Evolutionary conservation across 331 rosid genomes (phyloP), one percentile per base, ranked within the genome.

Genomic region (Pyrus hybrid): DNA sequence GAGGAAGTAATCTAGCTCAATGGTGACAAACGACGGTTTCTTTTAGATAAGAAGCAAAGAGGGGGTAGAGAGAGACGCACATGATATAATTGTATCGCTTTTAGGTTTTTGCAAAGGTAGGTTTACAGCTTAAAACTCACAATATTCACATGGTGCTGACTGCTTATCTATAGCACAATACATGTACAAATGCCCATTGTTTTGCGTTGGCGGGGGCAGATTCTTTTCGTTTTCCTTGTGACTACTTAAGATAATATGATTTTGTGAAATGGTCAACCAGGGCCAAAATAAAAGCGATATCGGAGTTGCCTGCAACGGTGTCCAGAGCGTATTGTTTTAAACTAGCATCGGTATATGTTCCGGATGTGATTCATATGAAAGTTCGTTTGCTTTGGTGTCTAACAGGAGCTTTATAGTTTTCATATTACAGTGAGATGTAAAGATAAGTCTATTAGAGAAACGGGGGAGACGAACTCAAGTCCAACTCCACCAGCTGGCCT

Each of bases 41-140:
- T 64, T 68, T 53, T 68, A 69, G 70, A 57, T 63, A 26, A 63
- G 67, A 63, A 22, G n/a, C 26, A 21, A 9, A 75, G 71, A 41
- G 70, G 28, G 1, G 49, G 6, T 11, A 20, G 33, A 22, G 66
- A 23, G 56, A 22, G 64, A 64, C 6, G 72, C 63, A 26, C 60
- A 14, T 22, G 33, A 8, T 32, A n/a, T 71, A 54, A 22, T 5
- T 72, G 65, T 72, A 35, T 20, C 37, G 13, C 43, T 61, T 73
- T 53, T 73, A 26, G 77, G 60, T 41, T 60, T 63, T 26, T 60
- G 67, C 6, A 35, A 37, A 22, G 56, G 61, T 73, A 61, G 77
- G 60, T 61, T 73, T 62, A 73, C 43, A 60, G 45, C 68, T 72
- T 60, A 23, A 37, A 72, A 33, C 54, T 33, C 68, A 58, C 67